Base-by-base conservation (phyloP, 441 rosid species). In the Dalechampia spathulata region DNA sequence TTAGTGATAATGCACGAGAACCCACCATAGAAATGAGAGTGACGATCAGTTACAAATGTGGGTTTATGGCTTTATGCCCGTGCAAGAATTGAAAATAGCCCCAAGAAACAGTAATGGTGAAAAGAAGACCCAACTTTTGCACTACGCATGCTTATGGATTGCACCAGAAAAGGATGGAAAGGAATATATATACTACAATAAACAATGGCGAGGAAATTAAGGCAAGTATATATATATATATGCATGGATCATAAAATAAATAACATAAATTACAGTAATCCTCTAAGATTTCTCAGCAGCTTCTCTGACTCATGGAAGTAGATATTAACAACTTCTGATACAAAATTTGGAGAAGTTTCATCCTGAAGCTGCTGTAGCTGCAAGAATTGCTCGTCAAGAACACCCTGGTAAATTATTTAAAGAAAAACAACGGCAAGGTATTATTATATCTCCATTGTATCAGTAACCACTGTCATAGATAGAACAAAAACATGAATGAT, bases 311-410 rank as follows among this genome's bases (percentile, higher is more conserved):
- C 97, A 42, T 83, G 79, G 74, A 93, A 93, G 75, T 80, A 93
- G 57, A 85, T 85, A 41, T 75, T 85, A 48, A 87, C 86, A 42
- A 93, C 97, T 32, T 89, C 94, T 15, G 87, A 79, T 2, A 87
- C 96, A 41, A 93, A 87, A 57, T 80, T 82, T 0, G 97, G 99
- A 0, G 97, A 82, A 61, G 80, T 85, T 37, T 89, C 96, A 50
- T 93, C 97, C 70, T 93, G 90, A 50, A 93, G 97, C 45, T 89
- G 97, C 23, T 89, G 99, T 6, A 93, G 96, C 74, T 83, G 97
- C 78, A 93, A 71, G 87, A 87, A 93, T 57, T 93, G 97, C 79
- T 93, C 99, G 47, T 93, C 99, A 47, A 93, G 47, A 65, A 89
- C 96, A 51, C 99, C 97, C 90, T 92, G n/a, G n/a, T n/a, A n/a